Conservation (phyloP, 1,284 basidiomycete species). For the Heterobasidion occidentale region DNA sequence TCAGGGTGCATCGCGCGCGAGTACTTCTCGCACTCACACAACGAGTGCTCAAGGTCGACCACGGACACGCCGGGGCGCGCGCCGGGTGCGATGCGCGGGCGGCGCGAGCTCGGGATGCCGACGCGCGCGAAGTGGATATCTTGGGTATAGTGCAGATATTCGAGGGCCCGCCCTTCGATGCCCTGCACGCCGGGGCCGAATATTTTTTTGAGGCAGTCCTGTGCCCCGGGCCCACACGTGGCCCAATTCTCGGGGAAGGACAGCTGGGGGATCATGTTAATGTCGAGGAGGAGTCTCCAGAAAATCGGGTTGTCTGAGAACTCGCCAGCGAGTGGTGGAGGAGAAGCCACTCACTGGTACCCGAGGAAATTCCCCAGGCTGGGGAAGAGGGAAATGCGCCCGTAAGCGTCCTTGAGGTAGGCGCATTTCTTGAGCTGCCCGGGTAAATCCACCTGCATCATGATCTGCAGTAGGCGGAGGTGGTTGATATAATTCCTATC, state of each 20-base stretch:
- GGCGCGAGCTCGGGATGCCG: constrained; percentile 18
- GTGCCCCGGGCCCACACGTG: constrained; percentile 31
- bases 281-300: constrained; percentile 30
- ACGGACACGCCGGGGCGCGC: constrained; percentile 19
- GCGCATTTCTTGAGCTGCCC: constrained; percentile 19
- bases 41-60: constrained; percentile 37
- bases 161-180: constrained; percentile 27
- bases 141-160: constrained; percentile 29
- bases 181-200: constrained; percentile 26
- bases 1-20: constrained; percentile 23
- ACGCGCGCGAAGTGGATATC: constrained; percentile 27
- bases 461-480: constrained; percentile 27
- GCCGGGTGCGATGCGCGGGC: constrained; percentile 19
- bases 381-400: constrained; percentile 25
- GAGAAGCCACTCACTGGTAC: constrained; percentile 26
- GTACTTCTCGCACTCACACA: constrained; percentile 39
- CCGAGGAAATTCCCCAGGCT: constrained; percentile 32
- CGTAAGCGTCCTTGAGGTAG: constrained; percentile 30
- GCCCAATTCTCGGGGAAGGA: constrained; percentile 33
- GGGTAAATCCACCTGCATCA: constrained; percentile 30
- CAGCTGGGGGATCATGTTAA: constrained; percentile 32
- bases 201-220: constrained; percentile 31
- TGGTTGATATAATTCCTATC: constrained; percentile 22
- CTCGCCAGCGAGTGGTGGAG: constrained; percentile 13
- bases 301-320: constrained; percentile 13